These are phyloP conservation scores for Irpex rosettiformis DNA, from an alignment of 1,284 basidiomycete genomes.

Conservation along the genomic window DNA sequence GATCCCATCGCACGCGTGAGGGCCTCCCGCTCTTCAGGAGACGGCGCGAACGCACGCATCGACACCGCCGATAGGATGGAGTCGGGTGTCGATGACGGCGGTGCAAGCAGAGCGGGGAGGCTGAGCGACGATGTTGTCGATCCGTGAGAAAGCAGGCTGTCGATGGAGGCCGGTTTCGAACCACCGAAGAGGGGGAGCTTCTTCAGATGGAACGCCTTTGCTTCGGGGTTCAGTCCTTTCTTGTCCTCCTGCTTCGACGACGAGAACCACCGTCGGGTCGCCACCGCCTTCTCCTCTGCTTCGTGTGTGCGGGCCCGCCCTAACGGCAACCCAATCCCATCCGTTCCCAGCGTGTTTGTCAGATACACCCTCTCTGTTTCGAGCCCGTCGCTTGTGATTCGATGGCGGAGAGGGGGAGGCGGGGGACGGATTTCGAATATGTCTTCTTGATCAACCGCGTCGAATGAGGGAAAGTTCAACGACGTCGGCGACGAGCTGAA, in stretches of 20 bases:
- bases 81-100: slow-evolving; percentile 41
- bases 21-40: slow-evolving; percentile 76
- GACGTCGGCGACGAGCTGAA: slow-evolving; percentile 35
- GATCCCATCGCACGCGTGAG: slow-evolving; percentile 65
- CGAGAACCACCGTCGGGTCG: slow-evolving; percentile 50
- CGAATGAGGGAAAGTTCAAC: slow-evolving; percentile 28
- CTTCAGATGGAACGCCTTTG: slow-evolving; percentile 72
- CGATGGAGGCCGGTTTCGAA: slow-evolving; percentile 9
- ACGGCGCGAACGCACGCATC: slow-evolving; percentile 77
- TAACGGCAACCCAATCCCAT: slow-evolving; percentile 36
- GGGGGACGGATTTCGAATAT: slow-evolving; percentile 43
- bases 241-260: slow-evolving; percentile 36
- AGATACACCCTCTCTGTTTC: slow-evolving; percentile 33
- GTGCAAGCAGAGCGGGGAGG: slow-evolving; percentile 36
- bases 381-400: slow-evolving; percentile 28
- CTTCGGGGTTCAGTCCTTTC: slow-evolving; percentile 78
- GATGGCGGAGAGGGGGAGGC: slow-evolving; percentile 22
- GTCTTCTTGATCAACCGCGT: slow-evolving; percentile 30
- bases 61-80: slow-evolving; percentile 32
- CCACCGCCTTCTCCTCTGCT: slow-evolving; percentile 19
- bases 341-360: slow-evolving; percentile 31
- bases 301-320: slow-evolving; percentile 15
- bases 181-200: slow-evolving; percentile 17
- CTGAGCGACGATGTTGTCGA: slow-evolving; percentile 17
- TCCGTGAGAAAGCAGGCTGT: slow-evolving; percentile 8